phyloP scores from a whole-genome alignment of 768 basidiomycete genomes.

The Lentinula aciculospora region DNA sequence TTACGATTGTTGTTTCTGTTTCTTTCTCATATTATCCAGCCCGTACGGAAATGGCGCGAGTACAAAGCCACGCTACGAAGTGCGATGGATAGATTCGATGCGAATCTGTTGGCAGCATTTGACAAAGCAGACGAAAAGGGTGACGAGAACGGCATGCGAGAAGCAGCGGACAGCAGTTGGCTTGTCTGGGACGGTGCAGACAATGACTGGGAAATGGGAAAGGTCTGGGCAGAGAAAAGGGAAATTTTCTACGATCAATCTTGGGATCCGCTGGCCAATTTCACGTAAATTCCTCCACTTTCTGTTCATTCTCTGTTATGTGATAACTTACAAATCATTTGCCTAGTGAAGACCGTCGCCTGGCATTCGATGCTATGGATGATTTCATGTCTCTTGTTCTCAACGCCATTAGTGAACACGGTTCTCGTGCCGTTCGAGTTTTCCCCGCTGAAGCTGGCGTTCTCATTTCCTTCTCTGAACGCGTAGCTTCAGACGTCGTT shows the following conservation, averaged over 20 bases:
- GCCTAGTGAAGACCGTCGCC: constrained; percentile 43
- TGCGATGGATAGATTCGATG: constrained; percentile 86
- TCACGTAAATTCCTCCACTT: constrained; percentile 52
- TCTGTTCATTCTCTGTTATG: constrained; percentile 2
- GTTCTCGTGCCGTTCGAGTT: constrained; percentile 74
- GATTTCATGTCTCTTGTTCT: constrained; percentile 74
- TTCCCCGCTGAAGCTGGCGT: constrained; percentile 82
- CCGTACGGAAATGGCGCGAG: constrained; percentile 61
- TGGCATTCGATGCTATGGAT: constrained; percentile 94
- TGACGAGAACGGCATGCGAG: constrained; percentile 74
- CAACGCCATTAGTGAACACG: constrained; percentile 63
- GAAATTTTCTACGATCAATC: constrained; percentile 88
- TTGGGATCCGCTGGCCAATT: constrained; percentile 81
- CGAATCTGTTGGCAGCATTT: constrained; percentile 78
- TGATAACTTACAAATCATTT: constrained; percentile 3
- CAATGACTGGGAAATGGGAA: constrained; percentile 84
- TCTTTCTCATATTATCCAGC: constrained; percentile 65
- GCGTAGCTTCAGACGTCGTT: constrained; percentile 83
- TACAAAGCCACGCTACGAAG: constrained; percentile 63
- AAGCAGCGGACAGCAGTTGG: constrained; percentile 83
- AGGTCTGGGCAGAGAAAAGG: constrained; percentile 92
- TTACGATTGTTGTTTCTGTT: constrained; percentile 73
- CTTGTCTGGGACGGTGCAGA: constrained; percentile 59
- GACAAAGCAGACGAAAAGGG: constrained; percentile 74
- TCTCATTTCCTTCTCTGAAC: constrained; percentile 75